Evolutionary conservation across 352 stramenopile species (phyloP).

Genomic region (Pythium diclinum): DNA sequence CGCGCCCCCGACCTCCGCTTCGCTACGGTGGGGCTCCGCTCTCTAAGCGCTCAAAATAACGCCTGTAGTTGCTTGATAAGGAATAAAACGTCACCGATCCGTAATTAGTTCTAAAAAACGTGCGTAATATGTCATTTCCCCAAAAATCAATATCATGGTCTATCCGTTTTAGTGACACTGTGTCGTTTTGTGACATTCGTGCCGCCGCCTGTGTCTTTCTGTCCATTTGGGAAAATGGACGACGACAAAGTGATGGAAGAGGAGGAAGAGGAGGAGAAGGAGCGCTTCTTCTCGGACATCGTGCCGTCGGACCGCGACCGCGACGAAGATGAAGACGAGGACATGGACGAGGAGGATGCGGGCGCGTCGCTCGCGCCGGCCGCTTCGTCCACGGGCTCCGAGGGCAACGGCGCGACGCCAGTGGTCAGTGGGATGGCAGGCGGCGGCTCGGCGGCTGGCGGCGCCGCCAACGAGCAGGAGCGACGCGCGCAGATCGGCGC

Average conservation of each 20-base stretch:
- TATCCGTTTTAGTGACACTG: not conserved
- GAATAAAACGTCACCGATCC: no score
- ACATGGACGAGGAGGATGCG: slow-evolving; percentile 20
- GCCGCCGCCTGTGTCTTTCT: not conserved
- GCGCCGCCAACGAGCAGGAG: slow-evolving; percentile 36
- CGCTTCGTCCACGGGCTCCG: slow-evolving; percentile 21
- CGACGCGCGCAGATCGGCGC: slow-evolving; percentile 57
- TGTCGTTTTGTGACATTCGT: not conserved
- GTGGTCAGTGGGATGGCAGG: slow-evolving; percentile 5
- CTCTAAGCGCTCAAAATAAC: no score
- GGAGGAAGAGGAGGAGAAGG: slow-evolving; percentile 25
- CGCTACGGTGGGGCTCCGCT: no score
- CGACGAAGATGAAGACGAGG: slow-evolving; percentile 19
- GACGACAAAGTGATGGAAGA: slow-evolving; percentile 31
- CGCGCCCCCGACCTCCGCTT: no score
- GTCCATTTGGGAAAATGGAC: slow-evolving; percentile 14
- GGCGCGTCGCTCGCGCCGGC: slow-evolving; percentile 10
- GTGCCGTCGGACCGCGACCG: slow-evolving; percentile 14
- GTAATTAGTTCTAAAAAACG: no score
- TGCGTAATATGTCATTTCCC: no score
- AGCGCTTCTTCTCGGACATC: slow-evolving; percentile 27
- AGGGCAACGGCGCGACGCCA: slow-evolving; percentile 9
- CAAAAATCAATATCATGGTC: not conserved
- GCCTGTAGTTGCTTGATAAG: no score
- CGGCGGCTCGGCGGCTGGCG: slow-evolving; percentile 9